Percentiles rank a stretch among this genome's conserved stretches.
These are phyloP conservation scores for Bipolaris victoriae DNA, from an alignment of 2,329 filamentous ascomycete species.

Conservation along the genomic window DNA sequence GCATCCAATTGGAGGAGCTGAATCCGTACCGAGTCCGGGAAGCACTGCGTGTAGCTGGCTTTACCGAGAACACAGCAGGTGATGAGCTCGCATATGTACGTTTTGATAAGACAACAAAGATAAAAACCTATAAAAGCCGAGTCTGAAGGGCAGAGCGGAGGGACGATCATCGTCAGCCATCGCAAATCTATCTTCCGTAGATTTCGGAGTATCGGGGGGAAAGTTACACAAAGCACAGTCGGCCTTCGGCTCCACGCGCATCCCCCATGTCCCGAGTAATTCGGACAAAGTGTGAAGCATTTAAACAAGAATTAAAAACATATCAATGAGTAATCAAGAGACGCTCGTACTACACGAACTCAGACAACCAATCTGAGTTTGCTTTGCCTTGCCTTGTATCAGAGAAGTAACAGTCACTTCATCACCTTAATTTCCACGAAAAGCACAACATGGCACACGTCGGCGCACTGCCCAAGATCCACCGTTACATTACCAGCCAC, in stretches of 20 bases:
- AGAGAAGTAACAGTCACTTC: not conserved
- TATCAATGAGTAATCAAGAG: not conserved
- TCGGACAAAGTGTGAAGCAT: not conserved
- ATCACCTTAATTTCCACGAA: constrained; percentile 1
- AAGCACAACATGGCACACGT: constrained; percentile 39
- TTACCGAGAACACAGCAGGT: not conserved
- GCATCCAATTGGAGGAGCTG: not conserved
- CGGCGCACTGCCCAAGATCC: constrained; percentile 39
- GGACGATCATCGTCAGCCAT: not conserved
- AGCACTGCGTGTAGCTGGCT: too few relatives aligned
- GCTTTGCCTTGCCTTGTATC: not conserved
- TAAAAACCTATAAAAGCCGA: not conserved
- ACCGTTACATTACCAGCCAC: constrained; percentile 49
- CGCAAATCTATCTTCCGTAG: constrained; percentile 10
- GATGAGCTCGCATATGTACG: not conserved
- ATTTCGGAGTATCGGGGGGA: constrained; percentile 22
- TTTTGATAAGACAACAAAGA: constrained; percentile 1
- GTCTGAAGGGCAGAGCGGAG: not conserved
- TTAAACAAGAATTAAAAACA: not conserved
- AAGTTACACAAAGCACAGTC: constrained; percentile 17
- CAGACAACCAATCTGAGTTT: constrained; percentile 4
- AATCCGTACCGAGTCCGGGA: not conserved
- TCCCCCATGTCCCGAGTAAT: constrained; percentile 23
- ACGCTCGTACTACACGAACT: not conserved
- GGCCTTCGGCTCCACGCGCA: constrained; percentile 33